Evolutionary conservation across 305 asterid species (phyloP).

Genomic region (Fraxinus dipetala): DNA sequence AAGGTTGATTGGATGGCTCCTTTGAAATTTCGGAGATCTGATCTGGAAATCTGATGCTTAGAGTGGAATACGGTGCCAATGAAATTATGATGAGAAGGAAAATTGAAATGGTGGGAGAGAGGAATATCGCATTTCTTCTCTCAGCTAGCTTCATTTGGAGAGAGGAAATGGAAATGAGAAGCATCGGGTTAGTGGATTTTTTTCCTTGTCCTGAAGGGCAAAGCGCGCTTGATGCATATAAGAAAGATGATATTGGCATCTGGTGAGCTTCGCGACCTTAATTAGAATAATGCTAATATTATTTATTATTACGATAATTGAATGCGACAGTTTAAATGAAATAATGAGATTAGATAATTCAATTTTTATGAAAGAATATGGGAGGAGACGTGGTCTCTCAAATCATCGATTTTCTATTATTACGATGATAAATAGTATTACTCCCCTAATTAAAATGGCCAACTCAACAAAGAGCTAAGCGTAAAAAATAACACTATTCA

Average conservation of each 20-base stretch:
- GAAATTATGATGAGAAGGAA: conserved; percentile 31
- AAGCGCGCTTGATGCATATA: too few relatives aligned
- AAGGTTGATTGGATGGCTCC: conserved; percentile 41
- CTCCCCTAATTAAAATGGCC: too few relatives aligned
- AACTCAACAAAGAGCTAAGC: too few relatives aligned
- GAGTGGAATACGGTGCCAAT: conserved; percentile 27
- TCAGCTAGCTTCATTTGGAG: not conserved
- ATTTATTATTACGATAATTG: too few relatives aligned
- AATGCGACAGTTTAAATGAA: not conserved
- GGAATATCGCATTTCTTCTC: not conserved
- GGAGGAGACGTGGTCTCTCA: not conserved
- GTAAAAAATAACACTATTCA: too few relatives aligned
- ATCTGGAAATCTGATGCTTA: conserved; percentile 75
- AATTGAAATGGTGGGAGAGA: conserved; percentile 18
- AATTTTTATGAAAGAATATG: not conserved
- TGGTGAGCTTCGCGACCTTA: too few relatives aligned
- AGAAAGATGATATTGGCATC: not conserved
- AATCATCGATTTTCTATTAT: not conserved
- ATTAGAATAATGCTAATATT: not conserved
- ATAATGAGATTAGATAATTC: not conserved
- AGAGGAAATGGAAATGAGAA: not conserved
- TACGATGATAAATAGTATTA: not conserved
- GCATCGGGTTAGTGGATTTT: not conserved
- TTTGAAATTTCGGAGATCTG: conserved; percentile 35
- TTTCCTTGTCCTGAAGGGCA: not conserved